Evolutionary conservation across 306 rosid species (phyloP).

Genomic region (Prunus mume): DNA sequence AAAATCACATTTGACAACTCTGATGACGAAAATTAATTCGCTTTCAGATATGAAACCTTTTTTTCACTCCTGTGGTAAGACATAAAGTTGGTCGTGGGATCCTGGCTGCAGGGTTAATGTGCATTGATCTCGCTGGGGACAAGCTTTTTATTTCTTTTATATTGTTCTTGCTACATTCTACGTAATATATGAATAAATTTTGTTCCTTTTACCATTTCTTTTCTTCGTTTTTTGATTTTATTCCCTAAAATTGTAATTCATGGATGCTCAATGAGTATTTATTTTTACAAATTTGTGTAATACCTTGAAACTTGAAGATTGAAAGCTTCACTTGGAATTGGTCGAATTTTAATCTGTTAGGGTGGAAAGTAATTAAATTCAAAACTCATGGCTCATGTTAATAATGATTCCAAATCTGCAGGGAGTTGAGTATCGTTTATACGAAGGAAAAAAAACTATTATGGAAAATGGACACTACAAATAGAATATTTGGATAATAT

Average conservation of each 20-base stretch:
- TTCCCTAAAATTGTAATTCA: neutral
- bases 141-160: neutral
- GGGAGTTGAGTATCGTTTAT: no score
- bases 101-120: neutral
- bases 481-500: no score
- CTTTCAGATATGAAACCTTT: slow-evolving; percentile 3
- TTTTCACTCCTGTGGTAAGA: neutral
- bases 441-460: no score
- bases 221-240: neutral
- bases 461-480: no score
- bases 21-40: slow-evolving; percentile 65
- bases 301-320: neutral
- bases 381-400: no score
- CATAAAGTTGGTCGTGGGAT: neutral
- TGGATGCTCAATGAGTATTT: neutral
- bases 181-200: neutral
- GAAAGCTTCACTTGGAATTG: neutral
- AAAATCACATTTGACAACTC: slow-evolving; percentile 76
- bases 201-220: neutral
- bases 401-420: no score
- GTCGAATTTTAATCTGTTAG: no score
- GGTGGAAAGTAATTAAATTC: no score
- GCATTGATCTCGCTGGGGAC: neutral
- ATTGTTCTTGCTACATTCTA: neutral
- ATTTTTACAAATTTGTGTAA: neutral